Evolutionary conservation across 345 rosid genomes (phyloP), one percentile per base, ranked within the genome.

Genomic region (Hibiscus trionum): DNA sequence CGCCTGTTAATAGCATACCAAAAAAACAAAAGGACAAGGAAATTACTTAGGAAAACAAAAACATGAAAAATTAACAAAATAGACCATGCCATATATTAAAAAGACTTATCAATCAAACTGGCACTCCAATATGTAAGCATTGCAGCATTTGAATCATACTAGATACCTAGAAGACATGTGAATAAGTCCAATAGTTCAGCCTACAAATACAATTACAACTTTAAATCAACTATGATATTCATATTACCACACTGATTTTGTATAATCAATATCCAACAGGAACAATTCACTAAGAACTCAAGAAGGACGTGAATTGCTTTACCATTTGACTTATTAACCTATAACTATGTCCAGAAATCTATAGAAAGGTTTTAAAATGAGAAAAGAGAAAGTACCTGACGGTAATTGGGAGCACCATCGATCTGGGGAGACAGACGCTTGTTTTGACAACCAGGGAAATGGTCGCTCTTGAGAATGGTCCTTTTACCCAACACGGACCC

Each of bases 391-490:
- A 50, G 33, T 49, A 94, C 98, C 98, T 90, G 98, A 61, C 98
- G 97, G 75, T 90, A 94, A 84, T 94, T 94, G 16, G 98, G 97
- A 81, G 98, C 98, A 69, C 98, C 98, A 46, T 94, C 97, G 84
- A 94, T 94, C 73, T 87, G 90, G 46, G 97, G 95, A 63, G 88
- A 76, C 80, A 94, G 78, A 24, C 98, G 97, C 74, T 90, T 94
- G 71, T 94, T 94, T 58, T 91, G 98, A 73, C 98, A 94, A n/a
- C 98, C 97, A n/a, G 98, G 98, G 76, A 94, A 94, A 76, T 94
- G 98, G 83, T 94, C 98, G 80, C 96, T 88, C 84, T 94, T 94
- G 55, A 94, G 93, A 77, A 91, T 91, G 77, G 98, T 94, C 83
- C 87, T 89, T 88, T 88, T 94, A n/a, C 97, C 98, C 33, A 94